Evolutionary conservation across 768 basidiomycete species (phyloP).

Genomic region (Rhodotorula graminis): DNA sequence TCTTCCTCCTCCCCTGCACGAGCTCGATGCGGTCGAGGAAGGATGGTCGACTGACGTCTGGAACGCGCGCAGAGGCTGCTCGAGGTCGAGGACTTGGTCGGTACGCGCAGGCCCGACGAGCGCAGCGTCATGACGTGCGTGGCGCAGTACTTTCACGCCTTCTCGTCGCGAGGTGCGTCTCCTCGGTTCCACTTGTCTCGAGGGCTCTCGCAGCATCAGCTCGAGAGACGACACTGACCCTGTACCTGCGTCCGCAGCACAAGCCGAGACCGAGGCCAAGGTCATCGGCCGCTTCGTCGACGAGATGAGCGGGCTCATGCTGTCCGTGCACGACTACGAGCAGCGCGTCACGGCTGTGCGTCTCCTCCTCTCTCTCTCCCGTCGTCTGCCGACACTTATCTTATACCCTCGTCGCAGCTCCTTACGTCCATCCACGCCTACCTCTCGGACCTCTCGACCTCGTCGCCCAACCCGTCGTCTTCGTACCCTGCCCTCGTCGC

Average conservation of each 20-base stretch:
- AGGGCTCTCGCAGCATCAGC: no score
- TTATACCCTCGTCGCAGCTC: constrained; percentile 1
- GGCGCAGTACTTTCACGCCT: constrained; percentile 95
- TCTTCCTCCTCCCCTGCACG: neutral
- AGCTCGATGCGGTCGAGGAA: no score
- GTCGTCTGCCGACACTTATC: neutral
- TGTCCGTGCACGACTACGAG: constrained; percentile 85
- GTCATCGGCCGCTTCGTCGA: constrained; percentile 94
- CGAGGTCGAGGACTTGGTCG: constrained; percentile 92
- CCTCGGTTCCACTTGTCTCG: no score
- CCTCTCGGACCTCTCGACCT: neutral
- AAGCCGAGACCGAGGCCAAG: constrained; percentile 87
- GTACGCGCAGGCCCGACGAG: constrained; percentile 82
- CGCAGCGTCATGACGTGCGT: constrained; percentile 97
- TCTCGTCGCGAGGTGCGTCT: constrained; percentile 82
- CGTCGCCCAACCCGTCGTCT: neutral
- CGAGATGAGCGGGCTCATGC: constrained; percentile 87
- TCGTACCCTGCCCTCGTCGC: constrained; percentile 54
- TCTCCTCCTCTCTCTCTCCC: neutral
- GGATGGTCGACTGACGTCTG: neutral
- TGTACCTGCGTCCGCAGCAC: no score
- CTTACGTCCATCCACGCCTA: neutral
- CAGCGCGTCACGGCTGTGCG: constrained; percentile 68
- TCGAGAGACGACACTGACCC: no score
- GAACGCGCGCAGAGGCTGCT: constrained; percentile 69